phyloP scores from a whole-genome alignment of 164 flowering plant species.

The Annona cherimola region DNA sequence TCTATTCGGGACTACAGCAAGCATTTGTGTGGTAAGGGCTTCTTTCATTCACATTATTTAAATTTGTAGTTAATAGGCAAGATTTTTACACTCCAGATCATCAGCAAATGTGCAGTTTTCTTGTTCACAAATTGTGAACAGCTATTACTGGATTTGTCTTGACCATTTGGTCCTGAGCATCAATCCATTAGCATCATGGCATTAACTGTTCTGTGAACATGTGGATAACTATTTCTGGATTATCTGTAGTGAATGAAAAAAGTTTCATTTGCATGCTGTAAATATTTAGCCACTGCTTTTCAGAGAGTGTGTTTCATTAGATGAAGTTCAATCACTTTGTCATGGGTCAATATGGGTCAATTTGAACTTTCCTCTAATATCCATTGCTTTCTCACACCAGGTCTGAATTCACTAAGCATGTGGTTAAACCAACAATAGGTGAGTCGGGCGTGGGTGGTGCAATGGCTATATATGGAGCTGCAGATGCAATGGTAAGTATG shows the following conservation, averaged over 20 bases:
- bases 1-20: constrained; percentile 93
- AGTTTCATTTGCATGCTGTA: too few species aligned
- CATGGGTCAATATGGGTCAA: not conserved
- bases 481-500: constrained; percentile 86
- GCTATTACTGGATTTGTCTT: too few species aligned
- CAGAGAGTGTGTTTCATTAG: not conserved
- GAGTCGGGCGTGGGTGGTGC: constrained; percentile 86
- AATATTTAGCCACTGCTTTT: not conserved
- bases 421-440: constrained; percentile 76
- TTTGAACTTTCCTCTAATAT: constrained; percentile 2
- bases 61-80: not conserved
- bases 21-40: constrained; percentile 83
- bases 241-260: not conserved
- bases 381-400: constrained; percentile 24
- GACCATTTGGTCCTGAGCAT: not conserved
- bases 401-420: constrained; percentile 80
- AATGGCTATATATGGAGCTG: constrained; percentile 90
- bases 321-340: not conserved
- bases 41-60: not conserved
- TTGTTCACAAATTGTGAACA: too few species aligned
- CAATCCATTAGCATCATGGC: not conserved
- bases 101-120: not conserved
- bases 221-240: not conserved
- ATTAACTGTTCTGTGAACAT: too few species aligned
- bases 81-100: not conserved